A percentile compares a stretch with the other conserved stretches of the same genome.
Evolutionary conservation across 106 monocot genomes (phyloP).

Genomic region (Dendrobium huoshanense): DNA sequence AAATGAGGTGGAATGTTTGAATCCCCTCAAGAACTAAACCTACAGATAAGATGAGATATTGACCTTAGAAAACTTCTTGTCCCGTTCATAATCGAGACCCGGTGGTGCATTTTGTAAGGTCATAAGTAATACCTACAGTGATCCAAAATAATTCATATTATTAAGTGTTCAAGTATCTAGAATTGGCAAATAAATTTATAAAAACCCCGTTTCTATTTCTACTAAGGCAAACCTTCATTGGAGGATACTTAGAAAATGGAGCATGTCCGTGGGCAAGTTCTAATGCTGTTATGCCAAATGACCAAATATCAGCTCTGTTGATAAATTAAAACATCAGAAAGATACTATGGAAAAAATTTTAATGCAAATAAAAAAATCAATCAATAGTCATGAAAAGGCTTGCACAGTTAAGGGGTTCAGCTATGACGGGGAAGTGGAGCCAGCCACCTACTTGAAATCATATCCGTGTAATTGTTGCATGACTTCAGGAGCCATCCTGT

Average conservation of each 20-base stretch:
- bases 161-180: neutral
- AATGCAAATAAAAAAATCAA: neutral
- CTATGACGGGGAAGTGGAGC: neutral
- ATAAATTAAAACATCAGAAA: constrained; percentile 6
- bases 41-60: constrained; percentile 5
- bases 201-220: neutral
- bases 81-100: constrained; percentile 87
- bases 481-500: constrained; percentile 99
- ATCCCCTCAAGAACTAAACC: constrained; percentile 4
- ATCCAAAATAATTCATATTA: neutral
- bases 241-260: constrained; percentile 93
- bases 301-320: constrained; percentile 95
- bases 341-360: neutral
- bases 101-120: constrained; percentile 97
- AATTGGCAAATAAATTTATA: neutral
- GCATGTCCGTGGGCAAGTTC: constrained; percentile 99
- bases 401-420: neutral
- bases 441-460: constrained; percentile 83
- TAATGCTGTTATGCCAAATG: constrained; percentile 90
- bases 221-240: constrained; percentile 70
- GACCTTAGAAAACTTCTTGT: constrained; percentile 84
- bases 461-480: constrained; percentile 97
- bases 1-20: neutral
- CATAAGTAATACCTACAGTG: constrained; percentile 80
- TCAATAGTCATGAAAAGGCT: neutral